Evolutionary conservation across 1,284 basidiomycete species (phyloP), one percentile per base, ranked within the genome.

Genomic region (Rhodotorula sp.): DNA sequence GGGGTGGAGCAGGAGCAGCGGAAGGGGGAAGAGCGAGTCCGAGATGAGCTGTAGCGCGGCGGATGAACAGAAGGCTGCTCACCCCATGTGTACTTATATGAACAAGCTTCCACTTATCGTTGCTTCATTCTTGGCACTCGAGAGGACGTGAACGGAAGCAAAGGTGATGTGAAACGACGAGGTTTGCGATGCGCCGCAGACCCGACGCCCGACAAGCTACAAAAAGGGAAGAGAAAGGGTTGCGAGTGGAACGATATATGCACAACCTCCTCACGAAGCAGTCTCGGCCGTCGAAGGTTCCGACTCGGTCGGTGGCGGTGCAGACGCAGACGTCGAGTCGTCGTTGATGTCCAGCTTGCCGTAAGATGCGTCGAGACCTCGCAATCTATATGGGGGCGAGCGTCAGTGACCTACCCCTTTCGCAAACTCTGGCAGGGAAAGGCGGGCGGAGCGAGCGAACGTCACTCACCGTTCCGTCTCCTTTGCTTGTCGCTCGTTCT

Each of bases 401-500:
- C 3, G 39, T 49, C 29, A 34, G 39, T 18, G 18, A 7, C 52
- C 4, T 8, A 26, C 39, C 34, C 34, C 49, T 7, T 15, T 18
- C 31, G 20, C 29, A 16, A 57, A 29, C 14, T 14, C 14, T 18
- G 29, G 16, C 29, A 6, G 29, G 21, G 14, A 23, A 8, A 14
- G 23, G 5, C 7, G 8, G 23, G n/a, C 14, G 12, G 6, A 26
- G 5, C 34, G 39, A n/a, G 20, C 1, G 31, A 29, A 31, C 5
- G 10, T 0, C 7, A 66, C 74, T 51, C 26, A 75, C 70, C 75
- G 58, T 56, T 76, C 75, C 31, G 64, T 58, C 59, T 76, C 75
- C 34, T 60, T 47, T 21, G 62, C 57, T 58, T 70, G 56, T 52
- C 58, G 54, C 65, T 74, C 72, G 43, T 52, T 60, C 70, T 76